Evolutionary conservation across 192 early-diverging fungal species (phyloP).

Genomic region (Jimgerdemannia flammicorona): DNA sequence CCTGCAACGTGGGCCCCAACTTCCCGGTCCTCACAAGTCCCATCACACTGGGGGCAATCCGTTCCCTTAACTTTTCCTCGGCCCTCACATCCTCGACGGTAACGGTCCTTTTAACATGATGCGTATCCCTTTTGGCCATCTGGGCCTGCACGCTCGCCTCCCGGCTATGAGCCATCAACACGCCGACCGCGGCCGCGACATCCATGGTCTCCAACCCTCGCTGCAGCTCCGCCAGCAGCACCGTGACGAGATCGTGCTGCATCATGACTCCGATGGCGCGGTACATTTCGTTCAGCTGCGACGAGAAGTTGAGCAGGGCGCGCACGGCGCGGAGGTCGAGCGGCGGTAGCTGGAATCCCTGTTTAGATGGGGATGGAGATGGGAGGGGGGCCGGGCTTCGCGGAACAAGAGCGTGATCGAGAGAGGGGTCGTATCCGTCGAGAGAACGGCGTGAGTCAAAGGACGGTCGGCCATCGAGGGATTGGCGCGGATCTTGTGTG

Average conservation of each 20-base stretch:
- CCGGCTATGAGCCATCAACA: neutral
- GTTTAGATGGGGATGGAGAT: too few relatives aligned
- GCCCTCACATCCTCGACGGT: neutral
- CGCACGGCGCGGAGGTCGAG: constrained; percentile 60
- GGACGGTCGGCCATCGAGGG: too few relatives aligned
- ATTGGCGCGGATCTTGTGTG: constrained; percentile 21
- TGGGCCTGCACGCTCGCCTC: neutral
- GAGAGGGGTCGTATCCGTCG: constrained; percentile 6
- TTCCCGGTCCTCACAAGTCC: constrained; percentile 76
- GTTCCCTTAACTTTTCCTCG: constrained; percentile 35
- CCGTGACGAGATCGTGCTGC: constrained; percentile 66
- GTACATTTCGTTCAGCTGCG: constrained; percentile 62
- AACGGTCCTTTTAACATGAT: neutral
- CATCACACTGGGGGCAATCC: constrained; percentile 69
- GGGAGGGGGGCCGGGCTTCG: neutral
- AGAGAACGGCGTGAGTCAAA: constrained; percentile 1
- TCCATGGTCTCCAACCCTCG: constrained; percentile 49
- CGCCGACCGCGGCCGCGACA: constrained; percentile 10
- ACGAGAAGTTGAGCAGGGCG: constrained; percentile 53
- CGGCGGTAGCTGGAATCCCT: constrained; percentile 14
- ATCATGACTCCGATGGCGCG: constrained; percentile 66
- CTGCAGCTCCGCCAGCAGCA: constrained; percentile 62
- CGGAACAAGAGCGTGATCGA: neutral
- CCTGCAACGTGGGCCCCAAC: constrained; percentile 62
- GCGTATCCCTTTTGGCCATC: neutral